Base-by-base conservation (phyloP, 1,284 basidiomycete species). In the Trichosporon sp. region DNA sequence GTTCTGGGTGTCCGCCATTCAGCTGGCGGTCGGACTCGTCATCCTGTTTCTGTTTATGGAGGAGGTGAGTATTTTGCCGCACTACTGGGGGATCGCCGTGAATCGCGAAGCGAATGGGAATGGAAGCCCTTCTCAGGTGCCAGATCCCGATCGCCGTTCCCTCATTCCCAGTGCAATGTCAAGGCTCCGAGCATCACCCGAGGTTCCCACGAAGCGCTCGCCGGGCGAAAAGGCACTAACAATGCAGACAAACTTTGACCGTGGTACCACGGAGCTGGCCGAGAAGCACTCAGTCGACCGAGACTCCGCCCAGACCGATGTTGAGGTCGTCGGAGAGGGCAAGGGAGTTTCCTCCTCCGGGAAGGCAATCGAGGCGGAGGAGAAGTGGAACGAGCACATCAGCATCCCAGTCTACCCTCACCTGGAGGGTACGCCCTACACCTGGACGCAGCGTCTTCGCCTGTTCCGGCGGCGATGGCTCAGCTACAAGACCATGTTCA, bases 41-140 rank as follows among this genome's bases (percentile, higher is more conserved):
- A 47, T 74, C 15, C 27, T 70, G 38, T 71, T 74, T 70, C 68
- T 73, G 65, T 70, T 71, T 68, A 44, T 74, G 53, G 73, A 74
- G 51, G 73, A 74, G 71, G 70, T 68, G 32, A 68, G 69, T 68
- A 38, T 32, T 9, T 58, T 47, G 23, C 42, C 29, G 31, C 34
- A 34, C 6, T 34, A 34, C 34, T 34, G 5, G 34, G 63, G 56
- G 25, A 64, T 60, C 31, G 65, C 53, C 12, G 51, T 64, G 67
- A 29, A 42, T 9, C 32, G 35, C 35, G 35, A 38, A 2, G 9
- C 11, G 4, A 11, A 42, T 9, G 38, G 7, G 35, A 38, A 13
- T 38, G 38, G 38, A n/a, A 42, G 15, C 32, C 32, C 9, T 32
- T 32, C 32, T n/a, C 32, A 42, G 15, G 7, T n/a, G 38, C 12